phyloP scores from a whole-genome alignment of 1,139 yeast genomes.

The Suhomyces bolitotheri region DNA sequence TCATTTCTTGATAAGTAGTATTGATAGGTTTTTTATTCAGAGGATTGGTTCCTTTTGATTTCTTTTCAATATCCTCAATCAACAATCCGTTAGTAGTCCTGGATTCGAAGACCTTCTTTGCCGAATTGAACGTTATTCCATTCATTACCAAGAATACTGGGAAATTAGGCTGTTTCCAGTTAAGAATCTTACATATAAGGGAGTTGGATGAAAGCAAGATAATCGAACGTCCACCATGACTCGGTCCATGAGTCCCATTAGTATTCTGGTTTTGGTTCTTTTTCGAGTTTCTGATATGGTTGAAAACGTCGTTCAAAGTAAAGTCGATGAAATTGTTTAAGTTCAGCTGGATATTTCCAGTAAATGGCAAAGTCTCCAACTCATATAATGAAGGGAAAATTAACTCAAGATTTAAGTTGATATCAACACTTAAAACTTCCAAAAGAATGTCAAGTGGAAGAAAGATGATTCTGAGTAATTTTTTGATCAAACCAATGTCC shows the following conservation, averaged over 20 bases:
- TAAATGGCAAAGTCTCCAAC: constrained; percentile 53
- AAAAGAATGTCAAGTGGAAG: constrained; percentile 67
- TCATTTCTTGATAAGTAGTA: constrained; percentile 39
- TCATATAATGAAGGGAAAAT: constrained; percentile 79
- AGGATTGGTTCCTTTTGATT: constrained; percentile 1
- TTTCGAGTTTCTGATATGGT: constrained; percentile 66
- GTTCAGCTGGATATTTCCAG: constrained; percentile 46
- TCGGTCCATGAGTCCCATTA: constrained; percentile 1
- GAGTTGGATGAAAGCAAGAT: constrained; percentile 87
- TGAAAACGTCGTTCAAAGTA: constrained; percentile 70
- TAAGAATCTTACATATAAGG: constrained; percentile 83
- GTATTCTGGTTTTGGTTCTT: constrained; percentile 17
- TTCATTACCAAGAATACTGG: constrained; percentile 88
- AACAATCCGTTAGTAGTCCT: constrained; percentile 46
- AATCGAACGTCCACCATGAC: constrained; percentile 54
- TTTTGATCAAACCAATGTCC: constrained; percentile 40
- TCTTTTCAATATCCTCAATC: constrained; percentile 23
- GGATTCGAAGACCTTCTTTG: constrained; percentile 33
- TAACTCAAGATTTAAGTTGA: constrained; percentile 76
- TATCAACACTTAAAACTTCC: constrained; percentile 51
- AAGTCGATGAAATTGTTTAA: constrained; percentile 76
- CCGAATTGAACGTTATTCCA: constrained; percentile 50
- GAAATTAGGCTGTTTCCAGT: constrained; percentile 98
- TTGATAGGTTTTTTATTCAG: constrained; percentile 5
- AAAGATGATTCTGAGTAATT: constrained; percentile 44